These are phyloP conservation scores for Microcera coccophila DNA, from an alignment of 2,329 filamentous ascomycete species.

Conservation along the genomic window DNA sequence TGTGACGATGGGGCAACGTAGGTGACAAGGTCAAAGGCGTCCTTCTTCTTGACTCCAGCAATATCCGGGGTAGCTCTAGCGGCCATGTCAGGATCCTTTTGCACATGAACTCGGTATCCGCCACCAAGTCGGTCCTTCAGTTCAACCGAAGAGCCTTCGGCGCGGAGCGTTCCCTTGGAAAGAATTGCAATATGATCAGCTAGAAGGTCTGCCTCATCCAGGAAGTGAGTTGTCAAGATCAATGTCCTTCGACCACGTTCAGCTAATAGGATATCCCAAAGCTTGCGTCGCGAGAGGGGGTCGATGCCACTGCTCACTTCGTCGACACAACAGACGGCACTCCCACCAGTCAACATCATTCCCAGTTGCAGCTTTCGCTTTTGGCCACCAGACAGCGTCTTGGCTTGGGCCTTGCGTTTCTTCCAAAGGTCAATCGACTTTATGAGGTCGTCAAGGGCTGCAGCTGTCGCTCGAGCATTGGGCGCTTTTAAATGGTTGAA, in stretches of 20 bases:
- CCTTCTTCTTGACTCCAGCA: constrained; percentile 53
- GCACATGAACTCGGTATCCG: constrained; percentile 77
- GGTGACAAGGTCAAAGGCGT: constrained; percentile 65
- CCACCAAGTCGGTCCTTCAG: constrained; percentile 79
- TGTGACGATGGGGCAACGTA: constrained; percentile 68
- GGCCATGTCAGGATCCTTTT: constrained; percentile 49
- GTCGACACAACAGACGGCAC: constrained; percentile 82
- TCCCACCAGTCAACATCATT: constrained; percentile 93
- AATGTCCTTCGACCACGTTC: constrained; percentile 80
- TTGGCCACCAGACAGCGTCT: constrained; percentile 83
- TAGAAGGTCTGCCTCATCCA: constrained; percentile 87
- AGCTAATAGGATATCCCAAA: constrained; percentile 88
- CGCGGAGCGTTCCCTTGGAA: constrained; percentile 77
- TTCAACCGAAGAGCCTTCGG: constrained; percentile 78
- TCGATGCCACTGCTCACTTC: constrained; percentile 88
- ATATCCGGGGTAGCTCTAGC: constrained; percentile 48
- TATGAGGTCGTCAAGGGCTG: constrained; percentile 61
- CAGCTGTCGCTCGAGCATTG: constrained; percentile 49
- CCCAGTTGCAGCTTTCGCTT: constrained; percentile 89
- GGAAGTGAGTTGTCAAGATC: constrained; percentile 85
- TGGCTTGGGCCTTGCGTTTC: constrained; percentile 68
- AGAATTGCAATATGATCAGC: constrained; percentile 86
- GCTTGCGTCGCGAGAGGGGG: constrained; percentile 78
- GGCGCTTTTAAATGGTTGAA: constrained; percentile 79
- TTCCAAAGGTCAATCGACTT: constrained; percentile 67